phyloP scores from a whole-genome alignment of 2,329 filamentous ascomycete genomes.

The Pseudogymnoascus pannorum region DNA sequence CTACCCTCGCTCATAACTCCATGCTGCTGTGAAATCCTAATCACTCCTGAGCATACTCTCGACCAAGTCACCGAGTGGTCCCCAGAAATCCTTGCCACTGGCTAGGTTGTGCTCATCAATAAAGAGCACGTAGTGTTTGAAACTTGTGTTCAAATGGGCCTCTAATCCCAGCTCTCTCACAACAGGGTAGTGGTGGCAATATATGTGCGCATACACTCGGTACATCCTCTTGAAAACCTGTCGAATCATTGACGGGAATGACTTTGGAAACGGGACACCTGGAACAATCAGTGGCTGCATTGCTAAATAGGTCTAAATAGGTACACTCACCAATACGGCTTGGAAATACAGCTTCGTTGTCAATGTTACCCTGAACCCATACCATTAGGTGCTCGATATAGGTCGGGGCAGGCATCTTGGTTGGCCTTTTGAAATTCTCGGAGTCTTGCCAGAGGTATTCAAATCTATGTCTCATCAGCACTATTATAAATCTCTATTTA shows the following conservation, averaged over 20 bases:
- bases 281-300: constrained; percentile 19
- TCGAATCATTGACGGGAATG: constrained; percentile 78
- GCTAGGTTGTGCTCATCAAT: constrained; percentile 93
- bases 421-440: constrained; percentile 88
- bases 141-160: constrained; percentile 96
- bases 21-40: constrained; percentile 16
- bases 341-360: constrained; percentile 93
- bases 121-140: constrained; percentile 99
- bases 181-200: constrained; percentile 98
- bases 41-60: constrained; percentile 97
- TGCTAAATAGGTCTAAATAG: constrained; percentile 34
- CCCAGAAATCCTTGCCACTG: constrained; percentile 95
- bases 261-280: constrained; percentile 91
- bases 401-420: constrained; percentile 93
- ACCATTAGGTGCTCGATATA: constrained; percentile 98
- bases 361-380: constrained; percentile 92
- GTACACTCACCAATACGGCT: constrained; percentile 66
- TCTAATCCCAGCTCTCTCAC: constrained; percentile 91
- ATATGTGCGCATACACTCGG: constrained; percentile 97
- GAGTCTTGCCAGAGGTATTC: constrained; percentile 99
- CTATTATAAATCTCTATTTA: background rate
- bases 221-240: constrained; percentile 99
- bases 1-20: constrained; percentile 13
- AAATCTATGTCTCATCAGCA: constrained; percentile 50
- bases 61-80: constrained; percentile 86